Percentiles rank a stretch among this genome's conserved stretches.
phyloP scores from a whole-genome alignment of 2,329 filamentous ascomycete genomes.

The Exophiala sideris region DNA sequence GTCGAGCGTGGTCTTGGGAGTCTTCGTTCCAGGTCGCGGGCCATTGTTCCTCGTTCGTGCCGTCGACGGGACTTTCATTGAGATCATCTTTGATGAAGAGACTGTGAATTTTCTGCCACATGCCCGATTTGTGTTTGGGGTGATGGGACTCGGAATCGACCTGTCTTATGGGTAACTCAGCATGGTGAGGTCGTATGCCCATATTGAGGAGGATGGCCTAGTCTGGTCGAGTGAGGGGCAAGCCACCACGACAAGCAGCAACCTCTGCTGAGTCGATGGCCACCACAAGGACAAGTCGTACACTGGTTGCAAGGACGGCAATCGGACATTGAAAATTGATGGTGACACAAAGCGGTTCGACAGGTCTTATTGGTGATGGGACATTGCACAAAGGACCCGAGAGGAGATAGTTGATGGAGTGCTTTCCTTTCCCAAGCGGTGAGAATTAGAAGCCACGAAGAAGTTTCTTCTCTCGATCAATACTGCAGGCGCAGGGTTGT shows the following conservation, averaged over 20 bases:
- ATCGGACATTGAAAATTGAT: constrained; percentile 22
- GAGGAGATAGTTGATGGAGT: constrained; percentile 1
- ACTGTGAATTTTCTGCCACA: constrained; percentile 43
- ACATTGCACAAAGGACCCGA: constrained; percentile 8
- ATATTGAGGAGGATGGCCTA: constrained; percentile 22
- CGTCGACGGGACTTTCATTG: constrained; percentile 18
- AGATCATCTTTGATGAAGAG: constrained; percentile 27
- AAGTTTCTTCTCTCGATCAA: background rate
- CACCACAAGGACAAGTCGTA: constrained; percentile 11
- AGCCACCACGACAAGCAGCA: constrained; percentile 16
- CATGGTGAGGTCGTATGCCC: constrained; percentile 26
- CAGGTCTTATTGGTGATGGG: constrained; percentile 19
- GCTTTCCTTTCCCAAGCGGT: constrained; percentile 9
- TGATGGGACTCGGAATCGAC: constrained; percentile 21
- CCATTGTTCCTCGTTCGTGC: constrained; percentile 19
- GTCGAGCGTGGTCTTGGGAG: constrained; percentile 5
- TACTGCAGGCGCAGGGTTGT: background rate
- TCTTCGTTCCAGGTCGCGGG: constrained; percentile 12
- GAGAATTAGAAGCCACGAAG: constrained; percentile 9
- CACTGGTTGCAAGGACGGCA: background rate
- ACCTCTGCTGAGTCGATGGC: constrained; percentile 14
- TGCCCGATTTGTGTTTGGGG: constrained; percentile 37
- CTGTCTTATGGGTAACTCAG: constrained; percentile 15
- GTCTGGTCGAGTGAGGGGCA: constrained; percentile 18
- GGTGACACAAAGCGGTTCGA: constrained; percentile 17